Base-by-base conservation (phyloP, 2,329 filamentous ascomycete genomes). In the Talaromyces islandicus region DNA sequence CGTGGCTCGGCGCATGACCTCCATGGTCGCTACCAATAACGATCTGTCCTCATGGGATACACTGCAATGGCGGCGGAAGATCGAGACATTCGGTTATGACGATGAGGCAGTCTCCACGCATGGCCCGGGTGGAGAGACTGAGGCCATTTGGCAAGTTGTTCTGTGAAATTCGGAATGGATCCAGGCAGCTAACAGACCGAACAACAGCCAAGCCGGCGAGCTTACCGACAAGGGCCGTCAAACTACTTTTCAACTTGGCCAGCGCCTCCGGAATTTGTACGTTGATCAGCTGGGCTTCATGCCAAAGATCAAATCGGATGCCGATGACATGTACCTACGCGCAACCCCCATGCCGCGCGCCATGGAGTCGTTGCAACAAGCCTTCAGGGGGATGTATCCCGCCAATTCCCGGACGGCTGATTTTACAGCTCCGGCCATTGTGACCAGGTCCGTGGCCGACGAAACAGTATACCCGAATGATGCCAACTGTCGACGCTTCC, bases 381-480 rank as follows among this genome's bases (percentile, higher is more conserved):
- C 86, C 19, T 88, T 92, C 69, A 81, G 83, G 68, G 90, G 89
- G 27, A 82, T 94, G 70, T 94, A 93, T 69, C 90, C 90, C 0
- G 65, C 78, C 12, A 74, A 73, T 27, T 73, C 78, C 41, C 76
- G 83, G 57, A 78, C 80, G 0, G 73, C 75, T 24, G 71, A 77
- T 58, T 85, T 90, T 62, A 80, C 83, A 0, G 78, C 84, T 0
- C 84, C 88, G 0, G 86, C 86, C 6, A 88, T 92, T 64, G 76
- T 91, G 56, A 83, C 82, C 10, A 82, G 89, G 43, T 78, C 83
- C 3, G 80, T 83, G 4, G 81, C 80, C 51, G 88, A 92, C 68
- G 90, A 94, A 77, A 93, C 89, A 0, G 81, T 93, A 0, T 91
- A 88, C 71, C 90, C 90, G 21, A 94, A 93, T 72, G 89, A 91